These are phyloP conservation scores for Zostera marina DNA, from an alignment of 116 monocot species.

Conservation along the genomic window DNA sequence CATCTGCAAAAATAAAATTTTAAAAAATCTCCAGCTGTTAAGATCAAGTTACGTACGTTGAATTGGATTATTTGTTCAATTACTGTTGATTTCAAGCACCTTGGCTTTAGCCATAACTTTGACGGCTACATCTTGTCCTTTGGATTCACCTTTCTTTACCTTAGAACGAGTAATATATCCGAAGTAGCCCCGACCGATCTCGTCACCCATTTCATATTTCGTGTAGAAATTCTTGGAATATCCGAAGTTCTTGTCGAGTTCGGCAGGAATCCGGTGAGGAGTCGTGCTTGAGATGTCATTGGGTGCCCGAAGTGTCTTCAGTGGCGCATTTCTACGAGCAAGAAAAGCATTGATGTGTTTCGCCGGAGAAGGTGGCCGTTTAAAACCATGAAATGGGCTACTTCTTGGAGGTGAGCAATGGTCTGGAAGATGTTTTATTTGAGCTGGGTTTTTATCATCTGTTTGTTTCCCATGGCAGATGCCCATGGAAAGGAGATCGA, in stretches of 20 bases:
- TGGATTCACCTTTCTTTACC: conserved; percentile 77
- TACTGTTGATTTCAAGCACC: no score
- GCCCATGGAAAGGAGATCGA: no score
- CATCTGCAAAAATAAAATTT: conserved; percentile 69
- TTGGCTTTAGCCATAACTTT: conserved; percentile 91
- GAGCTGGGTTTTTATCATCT: conserved; percentile 1
- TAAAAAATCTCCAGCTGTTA: no score
- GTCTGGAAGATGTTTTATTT: conserved; percentile 20
- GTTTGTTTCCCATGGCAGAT: conserved; percentile 58
- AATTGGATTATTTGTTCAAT: no score
- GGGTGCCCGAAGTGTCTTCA: conserved; percentile 44
- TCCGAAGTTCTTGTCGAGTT: conserved; percentile 78
- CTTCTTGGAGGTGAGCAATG: conserved; percentile 43
- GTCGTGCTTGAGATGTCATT: conserved; percentile 55
- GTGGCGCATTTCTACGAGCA: conserved; percentile 42
- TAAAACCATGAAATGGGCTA: conserved; percentile 37
- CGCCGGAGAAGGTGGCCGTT: conserved; percentile 81
- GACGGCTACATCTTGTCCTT: conserved; percentile 76
- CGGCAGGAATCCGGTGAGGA: conserved; percentile 30
- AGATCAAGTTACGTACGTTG: no score
- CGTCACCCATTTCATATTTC: conserved; percentile 81
- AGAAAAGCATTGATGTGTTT: conserved; percentile 92
- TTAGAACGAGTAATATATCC: conserved; percentile 74
- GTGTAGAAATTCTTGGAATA: conserved; percentile 59
- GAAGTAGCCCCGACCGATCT: conserved; percentile 86